Percentiles rank a stretch among this genome's conserved stretches.
Conservation (phyloP, 1,284 basidiomycete genomes). For the Dichomitus squalens region DNA sequence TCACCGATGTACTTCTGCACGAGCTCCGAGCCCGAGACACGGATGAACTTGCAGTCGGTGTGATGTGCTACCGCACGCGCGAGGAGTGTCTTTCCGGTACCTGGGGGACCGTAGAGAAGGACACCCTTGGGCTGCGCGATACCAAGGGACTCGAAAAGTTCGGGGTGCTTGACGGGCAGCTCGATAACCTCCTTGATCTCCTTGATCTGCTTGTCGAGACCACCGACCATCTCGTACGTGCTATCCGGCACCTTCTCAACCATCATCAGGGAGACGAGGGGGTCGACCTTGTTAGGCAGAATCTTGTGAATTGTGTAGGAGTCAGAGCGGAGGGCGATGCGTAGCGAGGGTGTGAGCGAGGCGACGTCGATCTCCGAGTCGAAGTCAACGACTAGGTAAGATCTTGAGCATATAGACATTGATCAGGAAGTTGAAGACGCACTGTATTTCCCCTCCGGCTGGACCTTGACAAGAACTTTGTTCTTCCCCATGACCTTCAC, state of each 20-base stretch:
- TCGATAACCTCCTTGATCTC: conserved; percentile 99
- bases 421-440: conserved; percentile 27
- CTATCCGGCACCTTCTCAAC: conserved; percentile 99
- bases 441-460: conserved; percentile 99
- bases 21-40: conserved; percentile 93
- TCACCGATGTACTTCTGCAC: conserved; percentile 99
- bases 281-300: conserved; percentile 94
- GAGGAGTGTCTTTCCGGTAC: conserved; percentile 94
- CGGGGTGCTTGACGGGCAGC: conserved; percentile 96
- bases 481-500: conserved; percentile 99
- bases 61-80: conserved; percentile 96
- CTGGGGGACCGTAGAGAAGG: conserved; percentile 93
- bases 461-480: conserved; percentile 97
- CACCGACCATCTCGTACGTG: conserved; percentile 99
- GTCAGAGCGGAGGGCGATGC: conserved; percentile 95
- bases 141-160: conserved; percentile 94
- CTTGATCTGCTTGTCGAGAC: conserved; percentile 98
- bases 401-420: background rate
- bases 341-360: conserved; percentile 83
- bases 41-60: conserved; percentile 98
- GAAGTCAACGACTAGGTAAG: conserved; percentile 85
- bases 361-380: conserved; percentile 87
- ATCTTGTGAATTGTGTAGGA: conserved; percentile 95
- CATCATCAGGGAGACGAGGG: conserved; percentile 98
- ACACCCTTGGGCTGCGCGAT: conserved; percentile 99